Evolutionary conservation across 106 monocot species (phyloP), one percentile per base, ranked within the genome.

Genomic region (Iris macrosiphon): DNA sequence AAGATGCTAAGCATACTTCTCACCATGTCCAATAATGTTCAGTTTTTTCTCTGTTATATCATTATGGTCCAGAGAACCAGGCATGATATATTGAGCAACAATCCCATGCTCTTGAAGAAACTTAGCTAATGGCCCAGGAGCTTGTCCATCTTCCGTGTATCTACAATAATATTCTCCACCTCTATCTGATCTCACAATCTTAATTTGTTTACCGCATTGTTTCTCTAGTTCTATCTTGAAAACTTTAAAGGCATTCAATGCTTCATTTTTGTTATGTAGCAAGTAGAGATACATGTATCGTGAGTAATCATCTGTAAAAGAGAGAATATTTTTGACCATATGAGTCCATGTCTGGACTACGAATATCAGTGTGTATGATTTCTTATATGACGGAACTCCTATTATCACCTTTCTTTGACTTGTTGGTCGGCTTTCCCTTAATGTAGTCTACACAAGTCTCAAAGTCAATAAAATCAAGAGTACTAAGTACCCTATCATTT

Each of bases 71-170:
- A 37, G 39, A 9, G 20, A 33, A 24, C 20, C 39, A 40, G 0
- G 37, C 17, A 23, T 39, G 16, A 37, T 39, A 20, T 40, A 57
- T 23, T 57, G 0, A 19, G 57, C 6, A 57, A 57, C 24, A 40
- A 39, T 40, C 21, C 17, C 39, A 23, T 57, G 9, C 38, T 57
- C 57, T 24, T 57, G 37, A 57, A 57, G 38, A 40, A 57, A n/a
- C 40, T 26, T 57, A 0, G 17, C 2, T 38, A 57, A 40, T 40
- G 6, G 23, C 34, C 2, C 25, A 40, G 35, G 19, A 0, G 38
- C 23, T 57, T 40, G 13, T 57, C 39, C 57, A 57, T 57, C 57
- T 6, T 57, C 10, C 34, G 21, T 40, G 15, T 24, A 57, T 57
- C 18, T 57, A 15, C 35, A 7, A 57, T 57, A 57, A 45, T 45